Evolutionary conservation across 176 grass and related monocot species (phyloP), one percentile per base, ranked within the genome.

Genomic region (Carex cristatella): DNA sequence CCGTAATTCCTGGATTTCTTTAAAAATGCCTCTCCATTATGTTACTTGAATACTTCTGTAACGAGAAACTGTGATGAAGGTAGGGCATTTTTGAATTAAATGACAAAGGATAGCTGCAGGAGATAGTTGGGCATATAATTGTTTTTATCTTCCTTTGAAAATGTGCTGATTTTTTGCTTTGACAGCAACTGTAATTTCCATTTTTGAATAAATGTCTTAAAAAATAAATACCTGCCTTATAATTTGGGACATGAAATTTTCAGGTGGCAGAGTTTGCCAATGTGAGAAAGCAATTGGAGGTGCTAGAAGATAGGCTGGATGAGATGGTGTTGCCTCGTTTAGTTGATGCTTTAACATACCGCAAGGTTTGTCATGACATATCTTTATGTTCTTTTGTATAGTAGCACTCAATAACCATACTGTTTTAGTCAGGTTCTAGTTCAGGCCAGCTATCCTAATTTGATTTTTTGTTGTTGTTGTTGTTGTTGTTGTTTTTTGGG

Each of bases 211-310:
- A 15, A 55, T 42, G 32, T 61, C 57, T 1, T 82, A 23, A 6
- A 44, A 82, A 46, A 28, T 3, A 56, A 9, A 61, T 49, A 70
- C 1, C 78, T 89, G 2, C 1, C 62, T 88, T 92, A 62, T 59
- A 57, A 79, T 84, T 46, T 60, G 73, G 27, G 60, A 88, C 70
- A 37, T 10, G 87, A 70, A 14, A 19, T 19, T 91, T 84, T 80
- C 90, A 99, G 97, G 97, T 99, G 86, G 97, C 93, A 32, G 97
- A 99, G 87, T 99, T 99, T 63, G 93, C 97, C 84, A 95, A 99
- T 75, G 97, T 99, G 67, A 94, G 97, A 88, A 99, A 95, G 81
- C 97, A 99, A 61, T 88, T 99, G 74, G 97, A 99, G 90, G 97
- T 99, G 56, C 88, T 99, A 85, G 97, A 99, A 92, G 91, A 94